These are phyloP conservation scores for Raphanus raphanistrum DNA, from an alignment of 345 rosid species.

Conservation along the genomic window DNA sequence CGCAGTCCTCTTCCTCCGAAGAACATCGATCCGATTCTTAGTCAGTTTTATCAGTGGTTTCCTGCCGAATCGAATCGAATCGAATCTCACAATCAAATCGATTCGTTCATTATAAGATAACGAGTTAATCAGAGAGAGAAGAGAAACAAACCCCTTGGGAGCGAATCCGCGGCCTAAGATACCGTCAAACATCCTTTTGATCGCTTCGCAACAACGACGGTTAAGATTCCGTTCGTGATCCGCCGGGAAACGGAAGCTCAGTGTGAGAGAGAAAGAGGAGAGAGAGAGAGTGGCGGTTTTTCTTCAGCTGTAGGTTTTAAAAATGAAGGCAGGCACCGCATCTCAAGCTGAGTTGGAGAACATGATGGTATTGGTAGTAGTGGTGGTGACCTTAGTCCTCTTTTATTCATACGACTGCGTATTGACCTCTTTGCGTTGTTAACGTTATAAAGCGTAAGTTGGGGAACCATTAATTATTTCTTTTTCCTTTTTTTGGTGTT, in stretches of 20 bases:
- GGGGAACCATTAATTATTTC: not conserved
- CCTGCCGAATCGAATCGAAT: conserved; percentile 41
- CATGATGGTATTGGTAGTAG: conserved; percentile 4
- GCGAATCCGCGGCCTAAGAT: conserved; percentile 79
- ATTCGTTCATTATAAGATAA: not conserved
- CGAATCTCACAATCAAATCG: conserved; percentile 10
- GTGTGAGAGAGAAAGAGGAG: not conserved
- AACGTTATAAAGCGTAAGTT: conserved; percentile 29
- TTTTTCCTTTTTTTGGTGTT: not conserved
- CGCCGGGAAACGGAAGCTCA: conserved; percentile 2
- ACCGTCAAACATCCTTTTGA: conserved; percentile 78
- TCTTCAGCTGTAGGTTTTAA: not conserved
- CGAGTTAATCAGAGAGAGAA: conserved; percentile 1
- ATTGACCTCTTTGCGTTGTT: conserved; percentile 22
- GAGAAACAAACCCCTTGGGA: conserved; percentile 58
- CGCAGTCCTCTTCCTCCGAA: conserved; percentile 78
- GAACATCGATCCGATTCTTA: conserved; percentile 84
- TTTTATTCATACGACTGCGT: conserved; percentile 24
- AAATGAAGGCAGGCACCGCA: conserved; percentile 13
- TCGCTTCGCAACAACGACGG: conserved; percentile 15
- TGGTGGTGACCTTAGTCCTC: not conserved
- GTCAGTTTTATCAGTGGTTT: conserved; percentile 76
- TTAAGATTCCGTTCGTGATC: conserved; percentile 3
- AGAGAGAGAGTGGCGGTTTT: conserved; percentile 8
- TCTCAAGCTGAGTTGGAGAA: conserved; percentile 18